Percentiles rank a stretch among this genome's conserved stretches.
These are phyloP conservation scores for Exophiala sideris DNA, from an alignment of 2,329 filamentous ascomycete species.

Conservation along the genomic window DNA sequence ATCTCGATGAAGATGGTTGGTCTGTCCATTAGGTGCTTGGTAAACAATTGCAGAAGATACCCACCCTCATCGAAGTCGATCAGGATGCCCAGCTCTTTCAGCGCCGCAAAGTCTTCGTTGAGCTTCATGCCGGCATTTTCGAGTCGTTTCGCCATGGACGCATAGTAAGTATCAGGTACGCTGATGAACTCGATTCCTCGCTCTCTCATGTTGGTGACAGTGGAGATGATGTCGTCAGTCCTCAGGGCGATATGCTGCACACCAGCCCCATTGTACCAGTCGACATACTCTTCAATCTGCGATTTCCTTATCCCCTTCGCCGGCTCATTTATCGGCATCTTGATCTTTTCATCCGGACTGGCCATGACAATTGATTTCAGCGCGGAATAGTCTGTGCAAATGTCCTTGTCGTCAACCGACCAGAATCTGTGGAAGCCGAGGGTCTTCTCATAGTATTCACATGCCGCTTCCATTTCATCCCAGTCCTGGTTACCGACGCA, in stretches of 20 bases:
- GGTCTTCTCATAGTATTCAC: conserved; percentile 76
- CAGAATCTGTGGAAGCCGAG: conserved; percentile 96
- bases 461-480: conserved; percentile 73
- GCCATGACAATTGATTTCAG: conserved; percentile 89
- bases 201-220: conserved; percentile 75
- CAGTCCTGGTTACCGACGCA: conserved; percentile 97
- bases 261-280: conserved; percentile 84
- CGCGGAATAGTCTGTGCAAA: conserved; percentile 88
- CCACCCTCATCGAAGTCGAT: conserved; percentile 94
- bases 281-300: conserved; percentile 90
- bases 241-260: conserved; percentile 92
- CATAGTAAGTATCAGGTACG: conserved; percentile 84
- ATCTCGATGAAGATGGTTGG: conserved; percentile 97
- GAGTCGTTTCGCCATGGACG: conserved; percentile 68
- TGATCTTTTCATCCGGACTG: conserved; percentile 77
- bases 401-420: conserved; percentile 90
- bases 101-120: conserved; percentile 72
- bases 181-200: conserved; percentile 90
- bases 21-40: conserved; percentile 86
- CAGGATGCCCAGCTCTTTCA: conserved; percentile 77
- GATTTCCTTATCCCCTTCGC: conserved; percentile 84
- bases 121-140: conserved; percentile 60
- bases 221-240: conserved; percentile 72
- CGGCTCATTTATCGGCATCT: conserved; percentile 98
- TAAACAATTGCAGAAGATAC: conserved; percentile 74